Base-by-base conservation (phyloP, 805 yeast species). In the Maudiozyma bulderi region DNA sequence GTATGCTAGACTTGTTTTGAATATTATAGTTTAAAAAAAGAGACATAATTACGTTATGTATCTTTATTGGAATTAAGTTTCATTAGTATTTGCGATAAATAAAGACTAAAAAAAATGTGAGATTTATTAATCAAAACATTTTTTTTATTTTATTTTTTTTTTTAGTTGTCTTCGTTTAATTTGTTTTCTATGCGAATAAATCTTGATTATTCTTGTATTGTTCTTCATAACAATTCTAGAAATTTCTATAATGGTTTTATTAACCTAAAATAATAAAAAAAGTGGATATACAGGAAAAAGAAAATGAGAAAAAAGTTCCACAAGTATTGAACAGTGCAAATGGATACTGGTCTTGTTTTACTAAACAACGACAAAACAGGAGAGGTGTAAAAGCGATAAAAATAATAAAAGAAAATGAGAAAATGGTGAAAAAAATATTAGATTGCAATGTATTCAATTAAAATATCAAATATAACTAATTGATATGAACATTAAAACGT, bases 1-100 rank as follows among this genome's bases (percentile, higher is more conserved):
- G 26, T 14, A 31, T 42, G 37, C 44, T 42, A 42, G 44, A 42
- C 37, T 42, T 42, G 44, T 31, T 42, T 28, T 42, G 44, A 42
- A 42, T 42, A 42, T 42, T 31, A 31, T n/a, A 42, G 37, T 15
- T 10, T 15, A 38, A 13, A 28, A 28, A 31, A 33, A 40, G 14
- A 40, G 8, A 40, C 11, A 40, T 29, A 6, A 11, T 10, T 40
- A 10, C 11, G 30, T 29, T 3, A 29, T 26, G 14, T 26, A n/a
- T 9, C 28, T 20, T 26, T 29, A 39, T 39, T 39, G 30, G 42
- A n/a, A 26, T 39, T 20, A 39, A 28, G 43, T 20, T 30, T 15
- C 26, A 20, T 38, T n/a, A 20, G 10, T 38, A 11, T 38, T 32
- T 32, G 35, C 5, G 13, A 32, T 9, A 32, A 9, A 20, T 20